These are phyloP conservation scores for Cordyceps javanica DNA, from an alignment of 2,329 filamentous ascomycete species.

Conservation along the genomic window DNA sequence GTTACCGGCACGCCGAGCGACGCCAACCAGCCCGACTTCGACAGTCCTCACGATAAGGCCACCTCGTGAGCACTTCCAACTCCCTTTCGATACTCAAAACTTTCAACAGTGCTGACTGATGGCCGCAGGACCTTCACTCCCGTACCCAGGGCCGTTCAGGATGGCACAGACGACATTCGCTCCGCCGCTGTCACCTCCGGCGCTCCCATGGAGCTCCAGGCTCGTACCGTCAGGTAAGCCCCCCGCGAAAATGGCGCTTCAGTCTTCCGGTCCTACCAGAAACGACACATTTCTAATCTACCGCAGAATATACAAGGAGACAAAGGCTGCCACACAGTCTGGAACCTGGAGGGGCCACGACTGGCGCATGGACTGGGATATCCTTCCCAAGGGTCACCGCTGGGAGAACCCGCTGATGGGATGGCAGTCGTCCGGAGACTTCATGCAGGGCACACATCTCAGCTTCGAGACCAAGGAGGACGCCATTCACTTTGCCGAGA, in stretches of 20 bases:
- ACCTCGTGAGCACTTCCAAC: constrained; percentile 61
- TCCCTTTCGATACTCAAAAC: background rate
- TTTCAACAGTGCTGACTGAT: constrained; percentile 10
- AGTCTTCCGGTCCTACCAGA: background rate
- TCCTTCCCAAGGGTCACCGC: constrained; percentile 82
- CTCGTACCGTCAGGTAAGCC: constrained; percentile 81
- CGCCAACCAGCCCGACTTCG: constrained; percentile 73
- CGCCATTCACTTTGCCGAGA: constrained; percentile 90
- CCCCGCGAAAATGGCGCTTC: background rate
- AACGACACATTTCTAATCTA: background rate
- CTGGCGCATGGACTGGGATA: constrained; percentile 99
- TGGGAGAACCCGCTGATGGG: constrained; percentile 99
- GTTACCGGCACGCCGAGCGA: constrained; percentile 24
- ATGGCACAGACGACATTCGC: constrained; percentile 77
- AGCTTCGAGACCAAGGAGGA: constrained; percentile 92
- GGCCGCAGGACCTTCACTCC: constrained; percentile 76
- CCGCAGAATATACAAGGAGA: constrained; percentile 77
- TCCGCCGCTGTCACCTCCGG: constrained; percentile 85
- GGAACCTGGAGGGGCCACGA: constrained; percentile 76
- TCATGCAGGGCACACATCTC: constrained; percentile 89
- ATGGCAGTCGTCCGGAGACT: constrained; percentile 93
- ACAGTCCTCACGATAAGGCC: constrained; percentile 74
- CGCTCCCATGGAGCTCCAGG: constrained; percentile 89
- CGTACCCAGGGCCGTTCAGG: constrained; percentile 80
- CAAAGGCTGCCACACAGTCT: constrained; percentile 95